Evolutionary conservation across 2,329 filamentous ascomycete genomes (phyloP).

Genomic region (Phialophora macrospora): DNA sequence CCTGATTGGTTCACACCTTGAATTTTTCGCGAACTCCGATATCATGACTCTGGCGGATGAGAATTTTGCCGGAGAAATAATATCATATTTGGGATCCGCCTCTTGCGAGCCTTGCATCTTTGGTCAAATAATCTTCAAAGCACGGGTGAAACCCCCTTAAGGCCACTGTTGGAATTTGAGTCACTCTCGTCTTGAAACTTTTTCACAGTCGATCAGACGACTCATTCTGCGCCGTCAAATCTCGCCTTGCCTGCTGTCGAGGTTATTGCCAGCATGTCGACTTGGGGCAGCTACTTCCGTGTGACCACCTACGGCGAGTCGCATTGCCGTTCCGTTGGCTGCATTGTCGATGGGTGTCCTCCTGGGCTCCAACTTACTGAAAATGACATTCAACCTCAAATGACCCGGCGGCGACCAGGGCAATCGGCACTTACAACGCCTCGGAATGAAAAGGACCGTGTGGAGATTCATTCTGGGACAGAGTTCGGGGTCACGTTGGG

Average conservation of each 20-base stretch:
- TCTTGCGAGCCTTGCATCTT: background rate
- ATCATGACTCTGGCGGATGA: background rate
- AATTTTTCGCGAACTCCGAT: slow-evolving; percentile 11
- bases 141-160: background rate
- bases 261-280: slow-evolving; percentile 68
- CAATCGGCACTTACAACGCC: slow-evolving; percentile 91
- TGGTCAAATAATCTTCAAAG: no score
- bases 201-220: background rate
- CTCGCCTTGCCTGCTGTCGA: background rate
- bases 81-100: background rate
- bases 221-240: background rate
- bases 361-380: slow-evolving; percentile 86
- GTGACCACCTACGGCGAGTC: slow-evolving; percentile 88
- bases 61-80: background rate
- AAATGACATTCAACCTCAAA: slow-evolving; percentile 88
- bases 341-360: slow-evolving; percentile 91
- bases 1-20: background rate
- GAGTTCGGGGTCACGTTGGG: slow-evolving; percentile 89
- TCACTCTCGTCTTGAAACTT: background rate
- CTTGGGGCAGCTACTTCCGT: slow-evolving; percentile 79
- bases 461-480: slow-evolving; percentile 90
- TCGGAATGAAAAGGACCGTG: slow-evolving; percentile 86
- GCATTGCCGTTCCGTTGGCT: slow-evolving; percentile 90
- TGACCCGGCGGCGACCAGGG: slow-evolving; percentile 86
- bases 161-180: background rate